These are phyloP conservation scores for Ilyonectria mors-panacis DNA, from an alignment of 2,329 filamentous ascomycete genomes.

Conservation along the genomic window DNA sequence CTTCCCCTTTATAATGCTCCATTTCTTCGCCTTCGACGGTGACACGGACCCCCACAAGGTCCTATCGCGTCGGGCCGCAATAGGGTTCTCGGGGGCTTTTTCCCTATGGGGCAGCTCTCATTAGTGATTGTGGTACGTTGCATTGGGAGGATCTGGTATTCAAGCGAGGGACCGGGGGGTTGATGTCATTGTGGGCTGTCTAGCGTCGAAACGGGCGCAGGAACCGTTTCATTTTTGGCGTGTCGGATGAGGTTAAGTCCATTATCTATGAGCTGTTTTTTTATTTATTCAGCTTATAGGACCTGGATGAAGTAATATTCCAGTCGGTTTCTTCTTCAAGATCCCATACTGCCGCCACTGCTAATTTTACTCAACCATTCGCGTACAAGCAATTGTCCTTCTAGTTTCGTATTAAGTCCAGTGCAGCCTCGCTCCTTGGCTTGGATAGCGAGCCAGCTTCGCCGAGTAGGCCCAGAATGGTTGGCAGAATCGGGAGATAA, in stretches of 20 bases:
- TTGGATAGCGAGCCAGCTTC: slow-evolving; percentile 45
- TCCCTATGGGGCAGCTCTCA: slow-evolving; percentile 22
- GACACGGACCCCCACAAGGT: slow-evolving; percentile 12
- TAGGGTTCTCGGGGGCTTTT: neutral
- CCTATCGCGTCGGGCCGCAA: slow-evolving; percentile 16
- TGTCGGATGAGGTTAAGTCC: neutral
- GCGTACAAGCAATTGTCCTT: slow-evolving; percentile 47
- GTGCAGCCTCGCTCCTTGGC: slow-evolving; percentile 31
- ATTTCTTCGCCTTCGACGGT: neutral
- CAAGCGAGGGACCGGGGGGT: slow-evolving; percentile 3
- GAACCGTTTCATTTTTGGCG: neutral
- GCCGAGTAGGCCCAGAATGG: slow-evolving; percentile 49
- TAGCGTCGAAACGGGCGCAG: slow-evolving; percentile 19
- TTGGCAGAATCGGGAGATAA: slow-evolving; percentile 48
- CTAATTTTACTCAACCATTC: slow-evolving; percentile 35
- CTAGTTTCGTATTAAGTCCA: slow-evolving; percentile 44
- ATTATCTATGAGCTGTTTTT: neutral
- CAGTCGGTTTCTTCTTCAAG: neutral
- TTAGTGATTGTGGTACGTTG: slow-evolving; percentile 28
- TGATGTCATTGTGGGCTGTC: slow-evolving; percentile 35
- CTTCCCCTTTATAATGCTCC: slow-evolving; percentile 9
- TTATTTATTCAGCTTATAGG: neutral
- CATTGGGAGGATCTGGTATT: neutral
- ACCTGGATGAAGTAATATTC: too few species aligned
- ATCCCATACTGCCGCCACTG: slow-evolving; percentile 38